These are phyloP conservation scores for Penicillium soppii DNA, from an alignment of 495 filamentous ascomycete species.

Conservation along the genomic window DNA sequence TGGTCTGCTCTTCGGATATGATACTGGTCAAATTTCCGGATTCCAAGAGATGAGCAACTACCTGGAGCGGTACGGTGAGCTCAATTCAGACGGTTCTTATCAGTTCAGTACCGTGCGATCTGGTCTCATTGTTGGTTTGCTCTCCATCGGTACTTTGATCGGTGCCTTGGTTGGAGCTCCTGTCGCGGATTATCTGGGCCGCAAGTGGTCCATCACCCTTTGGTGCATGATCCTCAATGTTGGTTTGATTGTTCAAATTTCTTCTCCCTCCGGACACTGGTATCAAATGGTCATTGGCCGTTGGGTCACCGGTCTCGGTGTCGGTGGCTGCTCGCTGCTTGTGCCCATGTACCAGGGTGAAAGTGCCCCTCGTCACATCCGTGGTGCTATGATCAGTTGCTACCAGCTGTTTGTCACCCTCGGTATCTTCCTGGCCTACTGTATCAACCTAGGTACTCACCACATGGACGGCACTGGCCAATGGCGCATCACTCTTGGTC, in stretches of 20 bases:
- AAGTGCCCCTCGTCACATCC: constrained; percentile 62
- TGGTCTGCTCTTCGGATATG: constrained; percentile 60
- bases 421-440: constrained; percentile 78
- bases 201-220: constrained; percentile 52
- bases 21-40: constrained; percentile 53
- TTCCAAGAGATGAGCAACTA: constrained; percentile 63
- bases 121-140: constrained; percentile 54
- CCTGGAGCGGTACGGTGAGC: constrained; percentile 42
- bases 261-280: constrained; percentile 52
- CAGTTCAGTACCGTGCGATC: constrained; percentile 49
- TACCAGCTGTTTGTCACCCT: constrained; percentile 89
- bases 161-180: constrained; percentile 62
- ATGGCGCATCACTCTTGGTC: constrained; percentile 77
- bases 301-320: constrained; percentile 64
- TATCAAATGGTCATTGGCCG: constrained; percentile 54
- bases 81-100: constrained; percentile 27
- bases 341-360: constrained; percentile 77
- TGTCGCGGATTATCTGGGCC: constrained; percentile 50
- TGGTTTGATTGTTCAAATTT: constrained; percentile 66
- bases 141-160: constrained; percentile 66
- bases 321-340: constrained; percentile 66
- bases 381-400: constrained; percentile 65
- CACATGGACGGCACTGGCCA: constrained; percentile 46
- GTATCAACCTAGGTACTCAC: constrained; percentile 76
- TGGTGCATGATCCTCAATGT: constrained; percentile 63